Evolutionary conservation across 345 rosid species (phyloP), one percentile per base, ranked within the genome.

Genomic region (Raphanus raphanistrum): DNA sequence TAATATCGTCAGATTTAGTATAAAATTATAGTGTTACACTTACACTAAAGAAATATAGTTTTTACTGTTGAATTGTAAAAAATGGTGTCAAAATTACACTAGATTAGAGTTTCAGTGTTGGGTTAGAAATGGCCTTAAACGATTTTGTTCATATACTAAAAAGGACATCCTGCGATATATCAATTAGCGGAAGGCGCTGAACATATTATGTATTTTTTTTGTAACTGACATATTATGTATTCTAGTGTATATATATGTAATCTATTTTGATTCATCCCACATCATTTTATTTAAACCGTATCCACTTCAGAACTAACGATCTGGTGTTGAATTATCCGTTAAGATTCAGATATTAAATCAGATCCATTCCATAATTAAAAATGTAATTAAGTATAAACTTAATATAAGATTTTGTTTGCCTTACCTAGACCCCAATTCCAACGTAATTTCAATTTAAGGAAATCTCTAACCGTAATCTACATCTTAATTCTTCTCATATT

Each of bases 131-230:
- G 21, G 21, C 21, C 21, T 21, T 21, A 21, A 21, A 21, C 21
- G 21, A 21, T 21, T 21, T 21, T 21, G 21, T 21, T 21, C 71
- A 55, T 45, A 67, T 57, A 10, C 12, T 12, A 41, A 52, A 52
- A 43, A 71, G 32, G 60, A 54, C 59, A 70, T n/a, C 68, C 35
- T 52, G 75, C 58, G 8, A 76, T 60, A 38, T 48, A 60, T 48
- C 59, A 52, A 52, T 52, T 16, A 52, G 25, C 21, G 55, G 55
- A 50, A 50, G 55, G 55, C 55, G n/a, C 16, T 5, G 17, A 50
- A 50, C 59, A 52, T 16, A 16, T 52, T 50, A 45, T 45, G 52
- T 13, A 45, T 45, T 45, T 45, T 45, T 11, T 45, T 45, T 35
- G n/a, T 41, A 41, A 10, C 41, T 35, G 9, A 8, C 10, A 41